Evolutionary conservation across 768 basidiomycete genomes (phyloP).

Genomic region (Cystobasidium ongulense): DNA sequence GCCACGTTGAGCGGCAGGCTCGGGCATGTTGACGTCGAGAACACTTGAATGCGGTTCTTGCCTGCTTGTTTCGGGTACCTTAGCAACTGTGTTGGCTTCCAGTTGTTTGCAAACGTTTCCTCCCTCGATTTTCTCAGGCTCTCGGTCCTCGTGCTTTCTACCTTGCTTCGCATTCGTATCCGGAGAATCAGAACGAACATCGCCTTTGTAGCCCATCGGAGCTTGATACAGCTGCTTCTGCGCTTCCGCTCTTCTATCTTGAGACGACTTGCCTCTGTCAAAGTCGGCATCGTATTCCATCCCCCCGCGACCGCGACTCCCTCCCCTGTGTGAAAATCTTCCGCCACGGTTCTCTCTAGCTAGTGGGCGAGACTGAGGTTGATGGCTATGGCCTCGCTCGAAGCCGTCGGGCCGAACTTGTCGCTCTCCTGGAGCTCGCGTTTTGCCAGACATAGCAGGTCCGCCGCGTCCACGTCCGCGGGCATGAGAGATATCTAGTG

Average conservation of each 20-base stretch:
- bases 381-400: not conserved
- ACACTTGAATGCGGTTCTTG: too few species aligned
- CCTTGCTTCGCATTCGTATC: not conserved
- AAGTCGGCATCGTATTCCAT: conserved; percentile 29
- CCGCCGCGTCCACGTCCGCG: not conserved
- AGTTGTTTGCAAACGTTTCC: too few species aligned
- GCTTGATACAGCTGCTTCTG: conserved; percentile 23
- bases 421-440: not conserved
- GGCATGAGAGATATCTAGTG: not conserved
- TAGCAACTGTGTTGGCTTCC: too few species aligned
- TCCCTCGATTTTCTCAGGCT: too few species aligned
- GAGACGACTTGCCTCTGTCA: conserved; percentile 1
- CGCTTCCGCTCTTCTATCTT: not conserved
- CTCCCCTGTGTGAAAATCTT: not conserved
- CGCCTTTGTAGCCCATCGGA: not conserved
- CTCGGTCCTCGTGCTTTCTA: too few species aligned
- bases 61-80: too few species aligned
- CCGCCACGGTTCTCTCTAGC: not conserved
- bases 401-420: too few species aligned
- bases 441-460: not conserved
- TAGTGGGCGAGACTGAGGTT: not conserved
- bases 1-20: not conserved
- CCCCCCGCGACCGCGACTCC: not conserved
- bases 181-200: not conserved
- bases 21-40: not conserved